Conservation (phyloP, 768 basidiomycete genomes). For the Amanita polypyramis region DNA sequence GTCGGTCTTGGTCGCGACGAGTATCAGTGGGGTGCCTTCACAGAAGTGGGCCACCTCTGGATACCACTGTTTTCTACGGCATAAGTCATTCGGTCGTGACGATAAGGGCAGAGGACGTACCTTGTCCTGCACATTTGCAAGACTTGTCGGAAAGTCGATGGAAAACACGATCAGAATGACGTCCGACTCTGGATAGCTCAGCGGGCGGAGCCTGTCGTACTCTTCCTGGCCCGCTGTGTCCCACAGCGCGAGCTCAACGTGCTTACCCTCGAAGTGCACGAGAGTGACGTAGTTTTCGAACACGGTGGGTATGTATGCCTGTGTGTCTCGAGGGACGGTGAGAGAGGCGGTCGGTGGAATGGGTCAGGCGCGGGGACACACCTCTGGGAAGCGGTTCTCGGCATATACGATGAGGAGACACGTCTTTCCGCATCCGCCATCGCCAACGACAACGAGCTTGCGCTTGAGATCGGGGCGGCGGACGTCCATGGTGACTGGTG, state of each 20-base stretch:
- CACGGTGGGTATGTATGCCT: constrained; percentile 91
- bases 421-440: constrained; percentile 89
- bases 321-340: constrained; percentile 13
- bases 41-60: constrained; percentile 91
- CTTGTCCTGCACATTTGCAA: constrained; percentile 88
- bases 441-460: constrained; percentile 83
- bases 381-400: constrained; percentile 93
- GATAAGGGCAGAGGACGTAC: constrained; percentile 25
- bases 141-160: constrained; percentile 83
- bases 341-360: neutral
- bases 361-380: constrained; percentile 22
- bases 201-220: constrained; percentile 80
- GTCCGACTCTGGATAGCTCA: constrained; percentile 83
- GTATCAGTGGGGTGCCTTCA: constrained; percentile 78
- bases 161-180: constrained; percentile 94
- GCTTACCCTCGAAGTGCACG: constrained; percentile 77
- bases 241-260: constrained; percentile 95
- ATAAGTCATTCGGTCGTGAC: neutral
- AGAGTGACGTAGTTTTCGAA: constrained; percentile 93
- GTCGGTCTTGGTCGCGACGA: constrained; percentile 93
- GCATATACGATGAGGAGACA: constrained; percentile 95
- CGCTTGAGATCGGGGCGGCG: constrained; percentile 73
- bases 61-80: constrained; percentile 58
- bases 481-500: constrained; percentile 3
- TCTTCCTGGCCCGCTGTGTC: constrained; percentile 97